Evolutionary conservation across 108 stramenopile species (phyloP), one percentile per base, ranked within the genome.

Genomic region (Cyclostephanos tholiformis): DNA sequence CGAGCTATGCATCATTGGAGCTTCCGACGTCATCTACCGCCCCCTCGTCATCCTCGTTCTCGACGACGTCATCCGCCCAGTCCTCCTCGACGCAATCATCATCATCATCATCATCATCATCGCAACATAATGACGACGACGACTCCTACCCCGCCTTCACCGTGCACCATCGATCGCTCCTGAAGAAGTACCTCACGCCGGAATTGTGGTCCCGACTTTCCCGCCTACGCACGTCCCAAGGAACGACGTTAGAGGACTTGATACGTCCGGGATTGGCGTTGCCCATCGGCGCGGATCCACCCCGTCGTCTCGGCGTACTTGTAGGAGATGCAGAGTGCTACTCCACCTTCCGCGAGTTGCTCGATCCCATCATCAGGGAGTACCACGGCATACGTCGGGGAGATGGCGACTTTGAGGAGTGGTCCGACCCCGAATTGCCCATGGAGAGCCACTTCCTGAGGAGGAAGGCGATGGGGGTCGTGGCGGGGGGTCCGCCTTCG

Each of bases 311-410:
- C 13, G 96, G 94, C 7, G 80, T 91, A 9, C 82, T 91, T 23
- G 93, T 89, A 0, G 96, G 94, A 19, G 96, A 97, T 79, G 91
- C 92, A 6, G 94, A 94, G 50, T 96, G 91, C 30, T 97, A 94
- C 70, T 56, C 80, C 0, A 73, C 85, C 6, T 97, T 97, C 84
- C 67, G 86, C 14, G 85, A 86, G 17, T 63, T 97, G 60, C 72
- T 97, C 63, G 79, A 85, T 56, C 92, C 92, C 26, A 81, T 97
- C 13, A 79, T 95, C 32, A 76, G 87, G 65, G 89, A 91, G 32
- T 91, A 90, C 67, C 91, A 92, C 36, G 80, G 80, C 2, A 63
- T 75, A 2, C n/a, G 23, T 0, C 0, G 11, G 53, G 30, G 30
- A 4, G 52, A 16, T 20, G 61, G 46, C 25, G 65, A 48, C 26